Evolutionary conservation across 306 rosid species (phyloP), one percentile per base, ranked within the genome.

Genomic region (Dalbergia cultrata): DNA sequence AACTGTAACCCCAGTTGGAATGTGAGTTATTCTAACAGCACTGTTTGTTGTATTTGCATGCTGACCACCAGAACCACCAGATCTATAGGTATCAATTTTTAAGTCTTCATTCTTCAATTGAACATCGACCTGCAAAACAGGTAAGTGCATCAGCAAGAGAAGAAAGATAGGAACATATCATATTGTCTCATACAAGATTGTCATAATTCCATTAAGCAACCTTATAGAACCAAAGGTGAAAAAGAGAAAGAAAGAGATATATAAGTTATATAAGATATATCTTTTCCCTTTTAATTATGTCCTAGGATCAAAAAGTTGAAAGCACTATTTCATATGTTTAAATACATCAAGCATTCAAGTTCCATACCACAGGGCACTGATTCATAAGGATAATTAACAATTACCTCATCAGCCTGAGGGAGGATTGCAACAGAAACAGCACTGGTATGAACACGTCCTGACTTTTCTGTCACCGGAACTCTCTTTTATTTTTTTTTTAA

Each of bases 21-120:
- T 62, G 86, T 92, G 98, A 64, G 85, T 91, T 71, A 92, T 75
- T 90, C 98, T 90, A 77, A 95, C 98, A 52, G 98, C 98, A 90
- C 97, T 95, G 79, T 90, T 91, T 47, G 97, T 95, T 50, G 97
- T 95, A 90, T 95, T 95, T 74, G 95, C 98, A 86, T 92, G 97
- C 87, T 95, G 98, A 63, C 97, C 97, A 43, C 98, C 98, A 19
- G 97, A 84, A 74, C 98, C 98, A 72, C 98, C 97, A 33, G 95
- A 92, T 83, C 97, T 90, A 79, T 84, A 95, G 33, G 95, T 88
- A 79, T 95, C 98, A 26, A 95, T 81, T 86, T 83, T 90, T 81
- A 95, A 76, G 71, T 95, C 97, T 85, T 92, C 97, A 82, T 89
- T 92, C 78, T 87, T 92, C 93, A 95, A 75, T 82, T 89, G 94